Evolutionary conservation across 2,329 filamentous ascomycete species (phyloP).

Genomic region (Botryosphaeria dothidea): DNA sequence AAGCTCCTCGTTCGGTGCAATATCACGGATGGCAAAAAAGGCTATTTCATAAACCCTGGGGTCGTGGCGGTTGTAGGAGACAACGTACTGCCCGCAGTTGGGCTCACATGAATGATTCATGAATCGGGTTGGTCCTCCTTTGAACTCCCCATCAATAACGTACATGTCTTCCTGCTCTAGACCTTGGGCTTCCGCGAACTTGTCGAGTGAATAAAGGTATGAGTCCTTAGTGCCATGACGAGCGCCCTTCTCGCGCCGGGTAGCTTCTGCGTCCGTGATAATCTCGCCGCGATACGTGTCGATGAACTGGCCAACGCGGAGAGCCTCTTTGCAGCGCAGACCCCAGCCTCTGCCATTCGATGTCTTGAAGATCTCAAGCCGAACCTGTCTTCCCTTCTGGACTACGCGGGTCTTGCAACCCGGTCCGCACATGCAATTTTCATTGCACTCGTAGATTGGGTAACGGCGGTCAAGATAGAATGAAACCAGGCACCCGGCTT

Average conservation of each 20-base stretch:
- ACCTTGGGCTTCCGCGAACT: conserved; percentile 66
- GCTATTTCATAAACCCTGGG: conserved; percentile 74
- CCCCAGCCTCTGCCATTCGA: conserved; percentile 71
- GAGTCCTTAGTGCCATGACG: conserved; percentile 61
- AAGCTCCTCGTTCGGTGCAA: conserved; percentile 66
- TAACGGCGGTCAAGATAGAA: conserved; percentile 46
- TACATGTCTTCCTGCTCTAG: conserved; percentile 46
- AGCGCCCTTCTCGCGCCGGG: conserved; percentile 56
- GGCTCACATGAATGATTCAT: conserved; percentile 83
- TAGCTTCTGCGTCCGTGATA: conserved; percentile 59
- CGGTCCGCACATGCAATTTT: conserved; percentile 64
- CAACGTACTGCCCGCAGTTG: conserved; percentile 76
- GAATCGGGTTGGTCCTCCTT: conserved; percentile 76
- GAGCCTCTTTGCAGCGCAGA: conserved; percentile 63
- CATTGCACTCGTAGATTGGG: conserved; percentile 79
- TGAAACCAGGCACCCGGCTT: conserved; percentile 32
- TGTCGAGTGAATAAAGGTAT: conserved; percentile 81
- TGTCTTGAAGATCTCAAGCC: conserved; percentile 77
- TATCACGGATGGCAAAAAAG: conserved; percentile 70
- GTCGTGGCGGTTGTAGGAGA: conserved; percentile 75
- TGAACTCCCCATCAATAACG: conserved; percentile 67
- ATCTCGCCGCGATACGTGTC: conserved; percentile 72
- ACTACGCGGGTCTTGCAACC: conserved; percentile 75
- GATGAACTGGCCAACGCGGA: conserved; percentile 74
- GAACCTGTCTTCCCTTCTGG: conserved; percentile 69